phyloP scores from a whole-genome alignment of 148 eudicot genomes.

The Heliosperma pusillum region DNA sequence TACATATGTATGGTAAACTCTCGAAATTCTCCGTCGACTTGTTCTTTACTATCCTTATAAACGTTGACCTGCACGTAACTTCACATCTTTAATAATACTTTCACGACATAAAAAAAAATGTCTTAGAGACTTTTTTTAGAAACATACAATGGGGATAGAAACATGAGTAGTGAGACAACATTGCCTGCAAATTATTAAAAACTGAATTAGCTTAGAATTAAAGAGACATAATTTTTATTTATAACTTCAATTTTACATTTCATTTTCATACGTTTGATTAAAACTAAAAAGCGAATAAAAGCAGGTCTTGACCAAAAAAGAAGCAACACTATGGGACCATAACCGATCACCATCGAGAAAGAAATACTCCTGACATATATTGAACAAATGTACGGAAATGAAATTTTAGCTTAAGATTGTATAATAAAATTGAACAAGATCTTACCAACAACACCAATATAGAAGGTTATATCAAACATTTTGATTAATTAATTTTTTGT shows the following conservation, averaged over 20 bases:
- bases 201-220: no score
- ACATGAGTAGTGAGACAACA: constrained; percentile 29
- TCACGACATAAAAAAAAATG: no score
- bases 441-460: background rate
- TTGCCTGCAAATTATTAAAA: constrained; percentile 17
- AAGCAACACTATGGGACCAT: no score
- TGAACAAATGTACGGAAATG: background rate
- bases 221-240: no score
- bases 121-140: no score
- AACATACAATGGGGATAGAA: constrained; percentile 33
- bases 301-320: no score
- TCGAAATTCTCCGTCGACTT: constrained; percentile 47
- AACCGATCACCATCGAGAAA: no score
- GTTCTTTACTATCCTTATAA: constrained; percentile 39
- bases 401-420: no score
- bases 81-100: background rate
- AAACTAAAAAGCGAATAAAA: no score
- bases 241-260: no score
- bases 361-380: no score
- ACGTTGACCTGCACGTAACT: constrained; percentile 40
- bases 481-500: background rate
- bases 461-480: background rate
- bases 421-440: background rate
- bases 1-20: constrained; percentile 58
- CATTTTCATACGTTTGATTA: no score